phyloP scores from a whole-genome alignment of 148 eudicot species.

The Cornus florida region DNA sequence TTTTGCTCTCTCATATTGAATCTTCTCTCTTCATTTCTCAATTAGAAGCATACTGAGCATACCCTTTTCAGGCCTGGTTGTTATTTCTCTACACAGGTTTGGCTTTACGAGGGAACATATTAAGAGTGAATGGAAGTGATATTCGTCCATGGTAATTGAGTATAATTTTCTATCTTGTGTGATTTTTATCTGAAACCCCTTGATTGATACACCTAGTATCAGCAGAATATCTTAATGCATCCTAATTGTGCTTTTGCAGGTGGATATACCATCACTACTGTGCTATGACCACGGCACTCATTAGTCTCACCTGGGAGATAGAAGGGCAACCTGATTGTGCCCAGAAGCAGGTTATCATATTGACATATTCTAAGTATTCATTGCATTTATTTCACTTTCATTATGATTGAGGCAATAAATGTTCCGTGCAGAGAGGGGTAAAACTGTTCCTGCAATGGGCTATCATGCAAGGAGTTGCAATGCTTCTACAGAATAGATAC shows the following conservation, averaged over 20 bases:
- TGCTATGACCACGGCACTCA: slow-evolving; percentile 94
- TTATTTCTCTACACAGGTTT: slow-evolving; percentile 83
- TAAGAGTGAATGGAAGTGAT: slow-evolving; percentile 96
- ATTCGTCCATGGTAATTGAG: slow-evolving; percentile 87
- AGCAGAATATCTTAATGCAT: neutral
- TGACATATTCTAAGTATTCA: neutral
- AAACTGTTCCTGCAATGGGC: slow-evolving; percentile 90
- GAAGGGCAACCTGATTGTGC: slow-evolving; percentile 81
- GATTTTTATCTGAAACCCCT: neutral
- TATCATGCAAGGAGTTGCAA: slow-evolving; percentile 95
- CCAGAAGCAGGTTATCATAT: slow-evolving; percentile 75
- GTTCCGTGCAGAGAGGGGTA: slow-evolving; percentile 73
- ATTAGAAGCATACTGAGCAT: slow-evolving; percentile 7
- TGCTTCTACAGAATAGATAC: slow-evolving; percentile 93
- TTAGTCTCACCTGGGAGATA: slow-evolving; percentile 98
- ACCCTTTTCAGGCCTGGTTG: slow-evolving; percentile 83
- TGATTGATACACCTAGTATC: neutral
- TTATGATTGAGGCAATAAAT: slow-evolving; percentile 7
- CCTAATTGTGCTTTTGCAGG: slow-evolving; percentile 43
- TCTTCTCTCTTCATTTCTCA: neutral
- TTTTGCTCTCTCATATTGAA: neutral
- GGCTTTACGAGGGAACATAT: slow-evolving; percentile 92
- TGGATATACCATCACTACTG: slow-evolving; percentile 96
- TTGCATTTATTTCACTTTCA: slow-evolving; percentile 10
- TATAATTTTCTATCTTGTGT: neutral